Evolutionary conservation across 1,284 basidiomycete species (phyloP).

Genomic region (Wolfiporia cocos): DNA sequence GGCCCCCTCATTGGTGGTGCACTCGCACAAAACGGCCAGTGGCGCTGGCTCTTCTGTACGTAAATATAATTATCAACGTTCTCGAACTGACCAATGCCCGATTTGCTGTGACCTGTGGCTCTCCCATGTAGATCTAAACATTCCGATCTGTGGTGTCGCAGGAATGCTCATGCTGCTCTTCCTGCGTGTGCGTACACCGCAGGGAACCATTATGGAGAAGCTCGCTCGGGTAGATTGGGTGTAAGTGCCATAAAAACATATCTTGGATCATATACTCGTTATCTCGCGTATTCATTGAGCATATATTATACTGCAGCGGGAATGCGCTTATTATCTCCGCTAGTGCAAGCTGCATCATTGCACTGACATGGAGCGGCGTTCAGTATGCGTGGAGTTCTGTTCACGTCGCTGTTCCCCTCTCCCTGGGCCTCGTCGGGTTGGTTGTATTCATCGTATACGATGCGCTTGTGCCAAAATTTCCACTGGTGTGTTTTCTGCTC

Average conservation of each 20-base stretch:
- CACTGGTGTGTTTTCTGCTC: conserved; percentile 5
- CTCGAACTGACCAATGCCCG: not conserved
- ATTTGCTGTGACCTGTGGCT: no score
- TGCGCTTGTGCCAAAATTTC: conserved; percentile 3
- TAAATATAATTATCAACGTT: not conserved
- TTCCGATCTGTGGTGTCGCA: conserved; percentile 15
- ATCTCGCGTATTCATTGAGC: not conserved
- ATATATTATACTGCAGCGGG: not conserved
- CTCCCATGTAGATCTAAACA: conserved; percentile 11
- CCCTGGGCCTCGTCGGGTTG: conserved; percentile 11
- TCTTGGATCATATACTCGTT: conserved; percentile 9
- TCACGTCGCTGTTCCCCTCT: conserved; percentile 9
- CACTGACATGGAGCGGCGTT: conserved; percentile 14
- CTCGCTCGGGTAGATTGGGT: conserved; percentile 30
- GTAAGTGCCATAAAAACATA: no score
- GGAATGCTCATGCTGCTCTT: conserved; percentile 13
- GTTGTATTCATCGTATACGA: conserved; percentile 10
- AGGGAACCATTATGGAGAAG: conserved; percentile 22
- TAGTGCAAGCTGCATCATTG: conserved; percentile 7
- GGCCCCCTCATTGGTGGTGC: conserved; percentile 11
- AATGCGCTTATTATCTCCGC: conserved; percentile 7
- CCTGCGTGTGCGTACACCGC: conserved; percentile 20
- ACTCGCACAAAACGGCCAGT: conserved; percentile 10
- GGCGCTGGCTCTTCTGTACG: conserved; percentile 23
- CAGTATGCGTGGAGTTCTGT: conserved; percentile 10